Base-by-base conservation (phyloP, 73 alveolate species). In the Paramecium caudatum region DNA sequence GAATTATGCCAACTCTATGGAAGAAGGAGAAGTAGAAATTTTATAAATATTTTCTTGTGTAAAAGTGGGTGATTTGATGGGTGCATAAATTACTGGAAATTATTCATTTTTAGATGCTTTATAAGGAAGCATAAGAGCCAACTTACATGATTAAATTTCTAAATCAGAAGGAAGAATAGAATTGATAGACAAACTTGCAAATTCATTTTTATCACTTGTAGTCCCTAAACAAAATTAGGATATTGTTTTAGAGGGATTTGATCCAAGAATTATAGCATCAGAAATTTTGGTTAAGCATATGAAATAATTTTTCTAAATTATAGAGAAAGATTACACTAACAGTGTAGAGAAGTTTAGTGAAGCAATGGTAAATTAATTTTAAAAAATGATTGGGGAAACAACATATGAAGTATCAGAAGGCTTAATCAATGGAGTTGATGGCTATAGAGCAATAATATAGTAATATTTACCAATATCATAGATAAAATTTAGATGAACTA, bases 21-120 rank as follows among this genome's bases (percentile, higher is more conserved):
- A 74, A 43, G 88, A 74, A 15, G 88, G 88, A 2, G 88, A 74
- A 21, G 32, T 41, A 23, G 88, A 74, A 74, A 19, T 74, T 36
- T 10, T 74, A 45, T 23, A 74, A 17, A 37, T 74, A 41, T 74
- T 74, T 39, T 37, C 43, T 1, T 30, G 43, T 19, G 88, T 74
- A 16, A 74, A 74, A 74, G 41, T 74, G 16, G 88, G 70, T 2
- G 88, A 74, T 74, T 41, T 74, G 15, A 74, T 74, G 88, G 88
- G 68, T 3, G 62, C 62, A 3, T 17, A 41, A 12, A 4, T 74
- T 5, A 36, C 43, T 39, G 69, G 69, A 23, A 74, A 74, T 39
- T 74, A 41, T 19, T 8, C 43, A 43, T 74, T 74, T 45, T 74
- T 74, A 5, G 88, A 74, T 39, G 55, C 34, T 8, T 27, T n/a